Evolutionary conservation across 371 early-diverging fungal genomes (phyloP).

Genomic region (Mucor indicus): DNA sequence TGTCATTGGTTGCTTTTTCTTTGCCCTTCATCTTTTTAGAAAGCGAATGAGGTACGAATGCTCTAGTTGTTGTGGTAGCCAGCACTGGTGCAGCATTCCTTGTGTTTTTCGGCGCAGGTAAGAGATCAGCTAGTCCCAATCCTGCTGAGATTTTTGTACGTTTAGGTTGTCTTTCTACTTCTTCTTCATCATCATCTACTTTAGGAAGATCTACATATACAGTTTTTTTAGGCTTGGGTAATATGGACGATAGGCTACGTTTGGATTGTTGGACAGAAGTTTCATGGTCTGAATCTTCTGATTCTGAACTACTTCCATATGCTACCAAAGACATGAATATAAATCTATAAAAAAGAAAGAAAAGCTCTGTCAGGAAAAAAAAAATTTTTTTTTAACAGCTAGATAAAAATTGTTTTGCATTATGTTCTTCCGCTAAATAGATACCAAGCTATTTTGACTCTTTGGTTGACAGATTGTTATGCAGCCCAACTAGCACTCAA

Average conservation of each 20-base stretch:
- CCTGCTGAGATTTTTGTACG: conserved; percentile 17
- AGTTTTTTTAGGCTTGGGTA: conserved; percentile 21
- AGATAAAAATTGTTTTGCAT: too few species aligned
- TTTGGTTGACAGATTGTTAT: too few species aligned
- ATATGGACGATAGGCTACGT: conserved; percentile 2
- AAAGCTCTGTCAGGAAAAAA: too few species aligned
- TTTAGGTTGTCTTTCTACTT: conserved; percentile 14
- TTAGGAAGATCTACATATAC: conserved; percentile 33
- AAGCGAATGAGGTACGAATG: conserved; percentile 10
- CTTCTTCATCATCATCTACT: conserved; percentile 20
- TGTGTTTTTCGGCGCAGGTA: conserved; percentile 35
- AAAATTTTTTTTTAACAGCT: too few species aligned
- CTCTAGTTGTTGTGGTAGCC: conserved; percentile 8
- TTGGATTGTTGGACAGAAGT: conserved; percentile 2
- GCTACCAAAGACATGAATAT: conserved; percentile 20
- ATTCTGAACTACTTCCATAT: conserved; percentile 24
- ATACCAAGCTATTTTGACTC: too few species aligned
- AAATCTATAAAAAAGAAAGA: neutral
- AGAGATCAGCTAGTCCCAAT: conserved; percentile 25
- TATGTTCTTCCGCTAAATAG: too few species aligned
- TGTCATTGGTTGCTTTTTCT: conserved; percentile 4
- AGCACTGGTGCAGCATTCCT: neutral
- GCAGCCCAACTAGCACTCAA: too few species aligned
- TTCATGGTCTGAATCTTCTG: conserved; percentile 17
- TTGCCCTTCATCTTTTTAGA: conserved; percentile 11